Percentiles rank a stretch among this genome's conserved stretches.
Evolutionary conservation across 2,329 filamentous ascomycete genomes (phyloP).

Genomic region (Phyllosticta capitalensis): DNA sequence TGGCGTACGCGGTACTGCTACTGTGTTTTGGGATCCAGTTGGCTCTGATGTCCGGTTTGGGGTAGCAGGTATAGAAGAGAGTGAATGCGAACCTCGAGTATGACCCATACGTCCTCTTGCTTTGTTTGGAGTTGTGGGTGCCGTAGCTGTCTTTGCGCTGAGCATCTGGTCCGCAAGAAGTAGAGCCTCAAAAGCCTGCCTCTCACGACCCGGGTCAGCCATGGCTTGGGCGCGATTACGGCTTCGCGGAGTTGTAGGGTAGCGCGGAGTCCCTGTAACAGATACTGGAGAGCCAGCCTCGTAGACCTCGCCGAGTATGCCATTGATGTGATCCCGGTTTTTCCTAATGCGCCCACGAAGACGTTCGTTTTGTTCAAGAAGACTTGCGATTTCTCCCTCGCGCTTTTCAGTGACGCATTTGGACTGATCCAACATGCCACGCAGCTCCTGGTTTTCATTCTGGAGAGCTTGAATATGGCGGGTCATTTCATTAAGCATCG

Average conservation of each 20-base stretch:
- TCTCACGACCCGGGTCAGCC: slow-evolving; percentile 31
- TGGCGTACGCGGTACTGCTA: slow-evolving; percentile 44
- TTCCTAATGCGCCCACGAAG: slow-evolving; percentile 78
- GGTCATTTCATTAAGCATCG: slow-evolving; percentile 38
- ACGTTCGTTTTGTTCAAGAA: slow-evolving; percentile 68
- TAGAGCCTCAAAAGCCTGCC: slow-evolving; percentile 65
- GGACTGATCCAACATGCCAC: slow-evolving; percentile 58
- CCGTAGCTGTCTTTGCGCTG: slow-evolving; percentile 65
- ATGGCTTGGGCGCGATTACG: neutral
- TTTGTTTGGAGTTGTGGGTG: slow-evolving; percentile 58
- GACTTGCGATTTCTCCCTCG: slow-evolving; percentile 58
- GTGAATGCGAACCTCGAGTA: slow-evolving; percentile 65
- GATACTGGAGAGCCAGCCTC: slow-evolving; percentile 60
- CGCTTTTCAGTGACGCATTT: slow-evolving; percentile 72
- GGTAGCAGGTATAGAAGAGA: slow-evolving; percentile 76
- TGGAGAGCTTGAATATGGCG: slow-evolving; percentile 55
- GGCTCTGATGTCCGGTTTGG: slow-evolving; percentile 47
- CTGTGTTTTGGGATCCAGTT: slow-evolving; percentile 49
- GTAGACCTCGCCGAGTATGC: slow-evolving; percentile 23
- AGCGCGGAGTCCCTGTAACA: slow-evolving; percentile 32
- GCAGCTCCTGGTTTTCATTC: slow-evolving; percentile 55
- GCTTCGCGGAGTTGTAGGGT: slow-evolving; percentile 20
- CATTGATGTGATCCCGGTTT: slow-evolving; percentile 76
- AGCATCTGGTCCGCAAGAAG: slow-evolving; percentile 66
- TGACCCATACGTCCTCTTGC: slow-evolving; percentile 51